Evolutionary conservation across 805 yeast species (phyloP).

Genomic region (Metschnikowia orientalis): DNA sequence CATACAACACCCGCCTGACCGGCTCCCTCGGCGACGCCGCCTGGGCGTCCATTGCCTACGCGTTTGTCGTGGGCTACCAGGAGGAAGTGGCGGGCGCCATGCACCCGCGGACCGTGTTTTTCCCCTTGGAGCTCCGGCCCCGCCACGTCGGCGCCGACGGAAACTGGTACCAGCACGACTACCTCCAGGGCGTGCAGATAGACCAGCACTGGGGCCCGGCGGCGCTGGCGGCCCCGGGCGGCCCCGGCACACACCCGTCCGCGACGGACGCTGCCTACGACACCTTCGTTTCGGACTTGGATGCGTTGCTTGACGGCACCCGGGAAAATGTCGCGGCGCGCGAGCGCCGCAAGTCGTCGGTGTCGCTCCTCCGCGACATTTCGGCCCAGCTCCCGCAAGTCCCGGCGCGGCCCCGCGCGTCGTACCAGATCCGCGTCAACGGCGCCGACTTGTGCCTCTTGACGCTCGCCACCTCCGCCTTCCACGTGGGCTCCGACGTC

Average conservation of each 20-base stretch:
- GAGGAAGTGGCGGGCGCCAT: constrained; percentile 14
- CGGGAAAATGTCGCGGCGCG: constrained; percentile 31
- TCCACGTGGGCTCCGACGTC: constrained; percentile 38
- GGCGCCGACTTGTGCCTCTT: constrained; percentile 29
- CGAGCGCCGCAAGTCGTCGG: constrained; percentile 7
- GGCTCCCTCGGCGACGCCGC: constrained; percentile 39
- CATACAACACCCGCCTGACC: constrained; percentile 39
- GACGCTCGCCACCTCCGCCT: constrained; percentile 30
- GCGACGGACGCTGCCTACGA: constrained; percentile 1
- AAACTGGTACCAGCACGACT: constrained; percentile 27
- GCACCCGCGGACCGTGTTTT: constrained; percentile 27
- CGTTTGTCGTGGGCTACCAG: constrained; percentile 32
- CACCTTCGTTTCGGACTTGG: constrained; percentile 27
- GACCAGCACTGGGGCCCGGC: constrained; percentile 29
- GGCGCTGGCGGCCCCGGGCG: neutral
- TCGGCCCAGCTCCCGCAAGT: constrained; percentile 10
- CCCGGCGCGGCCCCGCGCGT: constrained; percentile 11
- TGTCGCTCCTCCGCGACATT: constrained; percentile 13
- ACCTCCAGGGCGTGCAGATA: constrained; percentile 21
- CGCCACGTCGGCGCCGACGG: constrained; percentile 24
- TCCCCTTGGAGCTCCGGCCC: constrained; percentile 30
- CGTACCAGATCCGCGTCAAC: constrained; percentile 35
- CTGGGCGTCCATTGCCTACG: constrained; percentile 33
- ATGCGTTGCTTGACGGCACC: constrained; percentile 27
- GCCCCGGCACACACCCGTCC: neutral